Base-by-base conservation (phyloP, 257 asterid genomes). In the Schizonepeta tenuifolia region DNA sequence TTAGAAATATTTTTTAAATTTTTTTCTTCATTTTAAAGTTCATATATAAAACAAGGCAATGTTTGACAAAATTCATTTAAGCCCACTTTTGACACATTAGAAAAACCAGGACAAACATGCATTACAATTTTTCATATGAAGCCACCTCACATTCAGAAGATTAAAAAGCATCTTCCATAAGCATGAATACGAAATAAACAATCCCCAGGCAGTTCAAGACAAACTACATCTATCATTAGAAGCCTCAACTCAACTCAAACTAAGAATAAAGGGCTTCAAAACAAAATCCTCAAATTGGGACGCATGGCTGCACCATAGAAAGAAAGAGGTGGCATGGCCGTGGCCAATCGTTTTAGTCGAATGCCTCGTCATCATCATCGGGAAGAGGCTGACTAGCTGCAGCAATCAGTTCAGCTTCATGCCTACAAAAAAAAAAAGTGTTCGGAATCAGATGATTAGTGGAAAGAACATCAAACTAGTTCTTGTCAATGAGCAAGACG, bases 371-470 rank as follows among this genome's bases (percentile, higher is more conserved):
- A 55, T 90, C 96, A 0, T 91, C 97, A 53, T 91, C 97, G 0
- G 97, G 96, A 56, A 91, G 95, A n/a, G 97, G 97, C 82, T 86
- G 95, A 33, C 54, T 76, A n/a, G 89, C 89, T 0, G 96, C 96
- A 61, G 58, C 72, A 1, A 33, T 54, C n/a, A 91, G 89, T 81
- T 91, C 96, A 0, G 81, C 86, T 76, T 91, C 97, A 57, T 91
- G 96, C 80, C 97, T 90, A 64, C 54, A 77, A 61, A 58, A 41
- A 22, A 77, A 61, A 58, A 41, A 7, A 3, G 3, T 13, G 3
- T 1, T 6, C 0, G 15, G 1, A 36, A 35, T 17, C 36, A 26
- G 6, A 15, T 28, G 31, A 7, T 13, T 15, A 22, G 10, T 2
- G 8, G 2, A 38, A 1, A 9, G 36, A 31, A 31, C 5, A 31